phyloP scores from a whole-genome alignment of 2,329 filamentous ascomycete genomes.

The Setomelanomma holmii region DNA sequence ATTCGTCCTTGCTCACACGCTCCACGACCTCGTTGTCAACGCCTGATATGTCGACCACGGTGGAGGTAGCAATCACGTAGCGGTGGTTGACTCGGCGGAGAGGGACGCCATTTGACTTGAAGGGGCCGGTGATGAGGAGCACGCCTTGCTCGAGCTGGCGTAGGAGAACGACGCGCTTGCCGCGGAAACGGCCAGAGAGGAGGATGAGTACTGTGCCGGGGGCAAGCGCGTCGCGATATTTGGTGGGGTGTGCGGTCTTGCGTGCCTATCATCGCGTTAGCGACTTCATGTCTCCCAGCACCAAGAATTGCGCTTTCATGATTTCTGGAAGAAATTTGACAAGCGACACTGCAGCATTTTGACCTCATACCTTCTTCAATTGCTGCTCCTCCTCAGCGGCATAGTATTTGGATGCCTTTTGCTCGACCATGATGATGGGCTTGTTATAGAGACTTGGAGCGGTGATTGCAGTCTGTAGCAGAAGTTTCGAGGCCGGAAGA shows the following conservation, averaged over 20 bases:
- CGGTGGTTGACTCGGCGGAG: constrained; percentile 90
- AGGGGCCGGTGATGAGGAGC: constrained; percentile 97
- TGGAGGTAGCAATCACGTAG: constrained; percentile 90
- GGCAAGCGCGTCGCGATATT: constrained; percentile 86
- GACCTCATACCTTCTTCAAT: constrained; percentile 95
- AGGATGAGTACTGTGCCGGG: constrained; percentile 97
- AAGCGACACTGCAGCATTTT: too few species aligned
- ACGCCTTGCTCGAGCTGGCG: constrained; percentile 96
- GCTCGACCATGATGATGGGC: constrained; percentile 33
- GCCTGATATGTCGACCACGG: constrained; percentile 81
- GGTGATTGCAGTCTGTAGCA: too few species aligned
- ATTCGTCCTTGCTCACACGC: constrained; percentile 82
- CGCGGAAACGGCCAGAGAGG: constrained; percentile 97
- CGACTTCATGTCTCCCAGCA: constrained; percentile 1
- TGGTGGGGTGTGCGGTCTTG: constrained; percentile 89
- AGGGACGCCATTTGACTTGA: constrained; percentile 99
- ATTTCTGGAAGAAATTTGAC: too few species aligned
- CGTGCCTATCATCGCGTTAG: constrained; percentile 69
- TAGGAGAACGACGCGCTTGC: constrained; percentile 98
- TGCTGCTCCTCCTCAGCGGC: constrained; percentile 88
- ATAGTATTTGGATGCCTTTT: constrained; percentile 99
- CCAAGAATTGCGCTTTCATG: background rate
- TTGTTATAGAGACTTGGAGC: background rate
- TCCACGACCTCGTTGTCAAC: constrained; percentile 74
- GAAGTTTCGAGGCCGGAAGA: too few species aligned